Base-by-base conservation (phyloP, 495 filamentous ascomycete genomes). In the Penicillium maclennaniae region DNA sequence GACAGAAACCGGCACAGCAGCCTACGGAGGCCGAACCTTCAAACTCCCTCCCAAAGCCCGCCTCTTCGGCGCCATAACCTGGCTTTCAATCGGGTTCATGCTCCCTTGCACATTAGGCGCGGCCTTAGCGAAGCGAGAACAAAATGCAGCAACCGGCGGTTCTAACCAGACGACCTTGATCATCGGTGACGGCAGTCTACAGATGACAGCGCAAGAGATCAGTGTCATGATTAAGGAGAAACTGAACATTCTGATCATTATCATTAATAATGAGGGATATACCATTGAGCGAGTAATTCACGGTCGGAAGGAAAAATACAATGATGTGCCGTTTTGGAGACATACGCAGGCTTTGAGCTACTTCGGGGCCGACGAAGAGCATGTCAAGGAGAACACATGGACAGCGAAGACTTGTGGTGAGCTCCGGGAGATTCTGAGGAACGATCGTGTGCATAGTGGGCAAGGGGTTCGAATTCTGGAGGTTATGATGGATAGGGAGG, bases 101-200 rank as follows among this genome's bases (percentile, higher is more conserved):
- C 62, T 79, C 14, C 72, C 70, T 10, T 74, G 75, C 7, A 69
- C 68, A n/a, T 64, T 79, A 26, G 75, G 79, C 34, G 73, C 75
- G 8, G 69, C 76, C 0, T 59, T 80, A 7, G 77, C 78, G n/a
- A 66, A 72, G 20, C 60, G 68, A 15, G 69, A 76, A 31, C 41
- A 44, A 10, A 61, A 67, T 36, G 41, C 61, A 23, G 58, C 60
- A 45, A 58, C 40, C 37, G 48, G 38, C 15, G 20, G 39, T 16
- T 51, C 50, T 10, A 58, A 61, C 34, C 69, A 77, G 15, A 71
- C 71, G 0, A 80, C 92, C 45, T 71, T 95, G 47, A 86, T 92
- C 62, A 87, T 86, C n/a, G 89, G 89, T 34, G 89, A 95, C 56
- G 89, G 89, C 17, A 86, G 82, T 55, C 77, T 93, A 55, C 88